phyloP scores from a whole-genome alignment of 306 rosid genomes.

The Prunus salicina region DNA sequence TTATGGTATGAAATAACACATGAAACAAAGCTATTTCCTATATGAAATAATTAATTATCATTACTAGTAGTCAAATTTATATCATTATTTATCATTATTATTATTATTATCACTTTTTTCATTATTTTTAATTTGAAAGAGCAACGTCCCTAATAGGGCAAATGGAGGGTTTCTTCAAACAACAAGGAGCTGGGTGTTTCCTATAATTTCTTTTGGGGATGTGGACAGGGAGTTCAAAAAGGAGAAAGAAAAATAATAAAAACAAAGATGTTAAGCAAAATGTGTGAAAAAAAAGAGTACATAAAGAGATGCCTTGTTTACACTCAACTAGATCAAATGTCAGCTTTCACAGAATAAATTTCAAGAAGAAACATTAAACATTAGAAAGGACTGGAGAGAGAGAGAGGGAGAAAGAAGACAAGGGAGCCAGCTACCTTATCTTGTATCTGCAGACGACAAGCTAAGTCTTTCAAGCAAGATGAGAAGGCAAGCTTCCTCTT shows the following conservation, averaged over 20 bases:
- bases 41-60: background rate
- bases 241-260: background rate
- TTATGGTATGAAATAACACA: background rate
- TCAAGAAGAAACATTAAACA: background rate
- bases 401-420: background rate
- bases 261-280: background rate
- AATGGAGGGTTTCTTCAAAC: too few species aligned
- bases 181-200: too few species aligned
- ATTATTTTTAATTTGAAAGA: too few species aligned
- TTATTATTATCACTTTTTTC: too few species aligned
- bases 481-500: too few species aligned
- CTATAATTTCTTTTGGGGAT: background rate
- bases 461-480: too few species aligned
- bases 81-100: too few species aligned
- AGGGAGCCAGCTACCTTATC: conserved; percentile 49
- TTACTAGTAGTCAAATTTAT: too few species aligned
- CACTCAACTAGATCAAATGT: background rate
- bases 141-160: background rate
- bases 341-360: background rate
- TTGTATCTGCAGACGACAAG: conserved; percentile 51
- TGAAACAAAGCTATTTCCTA: background rate
- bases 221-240: background rate
- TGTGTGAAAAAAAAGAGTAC: background rate
- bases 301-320: background rate
- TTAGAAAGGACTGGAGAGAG: conserved; percentile 1